Base-by-base conservation (phyloP, 345 rosid genomes). In the Moricandia arvensis region DNA sequence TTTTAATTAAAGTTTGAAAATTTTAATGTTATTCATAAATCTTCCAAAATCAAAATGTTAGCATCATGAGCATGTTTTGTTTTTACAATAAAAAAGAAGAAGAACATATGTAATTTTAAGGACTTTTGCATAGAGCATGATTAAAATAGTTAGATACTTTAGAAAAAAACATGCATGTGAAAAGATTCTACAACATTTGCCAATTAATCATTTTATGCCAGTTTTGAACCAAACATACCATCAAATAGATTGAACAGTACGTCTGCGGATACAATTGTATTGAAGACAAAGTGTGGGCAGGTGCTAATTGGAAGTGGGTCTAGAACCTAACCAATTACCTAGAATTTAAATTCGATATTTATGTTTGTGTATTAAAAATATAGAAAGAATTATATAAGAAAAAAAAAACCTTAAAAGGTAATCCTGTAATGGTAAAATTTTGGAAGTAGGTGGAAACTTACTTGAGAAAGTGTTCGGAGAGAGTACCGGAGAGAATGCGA, bases 381-480 rank as follows among this genome's bases (percentile, higher is more conserved):
- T 21, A 21, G 24, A 21, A 21, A 21, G 24, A 21, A 2, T n/a
- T 21, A 21, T 21, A 21, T 21, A 21, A 21, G 24, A n/a, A 21
- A 21, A 21, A 21, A 21, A 21, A 21, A 21, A 21, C 1, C 24
- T 0, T 1, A 21, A 21, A 21, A 21, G 24, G 24, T 21, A 21
- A 21, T 21, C 24, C 24, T 0, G 24, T 21, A 21, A 21, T 21
- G 24, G 24, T 21, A 21, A 21, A 21, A 21, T 0, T 21, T 21
- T 21, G 1, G 24, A 21, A 21, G 64, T 13, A n/a, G 67, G 12
- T 27, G 63, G 21, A 62, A n/a, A 76, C 95, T 84, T 84, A 90
- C 95, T 80, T 90, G 83, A 95, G 72, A 21, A 86, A 86, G 74
- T 87, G 75, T 75, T 95, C 99, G 0, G 99, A 95, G 7, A 87